Percentiles rank a stretch among this genome's conserved stretches.
Conservation (phyloP, 345 rosid genomes). For the Brassica juncea region DNA sequence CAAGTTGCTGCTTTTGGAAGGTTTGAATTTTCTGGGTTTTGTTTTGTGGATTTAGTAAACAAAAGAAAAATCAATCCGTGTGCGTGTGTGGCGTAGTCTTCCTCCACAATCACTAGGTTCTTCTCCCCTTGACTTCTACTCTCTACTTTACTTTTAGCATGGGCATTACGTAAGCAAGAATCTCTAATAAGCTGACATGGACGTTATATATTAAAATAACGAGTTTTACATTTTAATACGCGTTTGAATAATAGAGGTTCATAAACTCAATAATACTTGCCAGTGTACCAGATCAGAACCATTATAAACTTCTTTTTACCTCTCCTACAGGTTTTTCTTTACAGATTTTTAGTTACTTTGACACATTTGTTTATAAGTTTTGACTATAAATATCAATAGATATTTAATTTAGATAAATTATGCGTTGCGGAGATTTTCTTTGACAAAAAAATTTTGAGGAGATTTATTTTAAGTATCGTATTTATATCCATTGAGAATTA, state of each 20-base stretch:
- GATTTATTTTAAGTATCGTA: background rate
- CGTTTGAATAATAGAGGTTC: background rate
- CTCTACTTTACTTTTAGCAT: constrained; percentile 1
- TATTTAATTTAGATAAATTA: background rate
- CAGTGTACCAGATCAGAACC: background rate
- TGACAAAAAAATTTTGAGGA: background rate
- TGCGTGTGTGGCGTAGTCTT: constrained; percentile 31
- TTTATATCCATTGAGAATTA: constrained; percentile 15
- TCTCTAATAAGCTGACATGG: constrained; percentile 9
- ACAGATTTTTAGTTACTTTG: background rate
- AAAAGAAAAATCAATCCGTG: background rate
- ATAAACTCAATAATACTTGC: background rate
- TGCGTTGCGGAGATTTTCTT: background rate
- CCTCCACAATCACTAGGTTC: constrained; percentile 39
- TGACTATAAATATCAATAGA: background rate
- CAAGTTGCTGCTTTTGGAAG: constrained; percentile 42
- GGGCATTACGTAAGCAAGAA: constrained; percentile 29
- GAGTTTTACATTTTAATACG: background rate
- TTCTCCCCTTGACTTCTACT: constrained; percentile 41
- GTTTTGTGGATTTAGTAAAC: constrained; percentile 2
- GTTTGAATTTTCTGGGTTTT: constrained; percentile 15
- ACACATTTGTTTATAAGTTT: background rate
- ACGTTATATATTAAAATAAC: background rate
- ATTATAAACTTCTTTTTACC: background rate
- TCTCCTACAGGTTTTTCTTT: background rate